phyloP scores from a whole-genome alignment of 2,329 filamentous ascomycete genomes.

The Botryotinia calthae region DNA sequence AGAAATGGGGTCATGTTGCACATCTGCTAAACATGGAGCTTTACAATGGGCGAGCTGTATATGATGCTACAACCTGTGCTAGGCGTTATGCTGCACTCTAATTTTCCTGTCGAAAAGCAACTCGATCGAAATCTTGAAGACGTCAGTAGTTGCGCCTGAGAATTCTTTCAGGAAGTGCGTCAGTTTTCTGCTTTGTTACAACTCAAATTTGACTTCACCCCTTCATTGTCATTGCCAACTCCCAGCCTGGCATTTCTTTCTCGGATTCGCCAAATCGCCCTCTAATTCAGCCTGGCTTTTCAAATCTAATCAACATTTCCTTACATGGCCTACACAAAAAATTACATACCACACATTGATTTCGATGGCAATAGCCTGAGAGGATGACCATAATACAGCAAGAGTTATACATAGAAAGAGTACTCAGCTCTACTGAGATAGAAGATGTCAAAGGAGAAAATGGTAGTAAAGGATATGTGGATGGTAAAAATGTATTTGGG shows the following conservation, averaged over 20 bases:
- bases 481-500: conserved; percentile 16
- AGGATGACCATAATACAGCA: not conserved
- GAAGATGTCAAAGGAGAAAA: not conserved
- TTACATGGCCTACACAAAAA: not conserved
- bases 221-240: not conserved
- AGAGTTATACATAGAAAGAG: conserved; percentile 5
- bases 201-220: not conserved
- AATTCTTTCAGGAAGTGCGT: not conserved
- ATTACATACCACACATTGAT: not conserved
- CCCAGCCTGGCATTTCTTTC: not conserved
- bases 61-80: conserved; percentile 15
- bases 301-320: not conserved
- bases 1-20: conserved; percentile 32
- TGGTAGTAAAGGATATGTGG: not conserved
- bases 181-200: not conserved
- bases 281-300: not conserved
- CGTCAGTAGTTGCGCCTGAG: not conserved
- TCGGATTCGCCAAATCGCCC: not conserved
- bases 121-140: not conserved
- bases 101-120: not conserved
- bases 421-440: not conserved
- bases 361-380: not conserved
- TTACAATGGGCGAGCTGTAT: not conserved
- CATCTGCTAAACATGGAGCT: conserved; percentile 14
- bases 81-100: conserved; percentile 17